Base-by-base conservation (phyloP, 2,329 filamentous ascomycete species). In the Aspergillus texensis region DNA sequence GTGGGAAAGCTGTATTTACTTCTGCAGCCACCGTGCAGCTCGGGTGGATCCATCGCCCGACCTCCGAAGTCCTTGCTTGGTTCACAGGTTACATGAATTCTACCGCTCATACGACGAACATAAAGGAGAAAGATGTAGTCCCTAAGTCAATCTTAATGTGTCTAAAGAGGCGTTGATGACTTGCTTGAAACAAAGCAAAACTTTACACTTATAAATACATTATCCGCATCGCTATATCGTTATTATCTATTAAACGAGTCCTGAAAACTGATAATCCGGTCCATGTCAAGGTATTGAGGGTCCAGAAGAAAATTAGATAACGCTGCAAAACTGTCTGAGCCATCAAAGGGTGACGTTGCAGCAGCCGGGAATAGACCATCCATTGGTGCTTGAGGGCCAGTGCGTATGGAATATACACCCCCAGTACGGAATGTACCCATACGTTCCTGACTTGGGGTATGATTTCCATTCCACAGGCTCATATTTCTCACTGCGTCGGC, bases 21-120 rank as follows among this genome's bases (percentile, higher is more conserved):
- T 10, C 4, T 43, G 41, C n/a, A 24, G 43, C n/a, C n/a, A 24
- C 4, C 11, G 21, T 12, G 43, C 43, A 46, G 43, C n/a, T 46
- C 43, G 43, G 43, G 43, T 46, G 43, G 43, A 46, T 46, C 43
- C 43, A 21, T 46, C 43, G 43, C 43, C 43, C 43, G 43, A 46
- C 1, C 4, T 12, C 43, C 43, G 43, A 46, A 10, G 39, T 10
- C 19, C 16, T 19, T 10, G 8, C 4, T 6, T 21, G n/a, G 11
- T 14, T 11, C n/a, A 46, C n/a, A 21, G 24, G 43, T 9, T 46
- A 16, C 11, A 24, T 46, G n/a, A 21, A 46, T 46, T 46, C 3
- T 24, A 5, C 5, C 4, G 4, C 8, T 43, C 3, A 1, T 43
- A 21, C 21, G 21, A 1, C 1, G 16, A 8, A n/a, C 8, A n/a